These are phyloP conservation scores for Abelmoschus esculentus DNA, from an alignment of 345 rosid genomes.

Conservation along the genomic window DNA sequence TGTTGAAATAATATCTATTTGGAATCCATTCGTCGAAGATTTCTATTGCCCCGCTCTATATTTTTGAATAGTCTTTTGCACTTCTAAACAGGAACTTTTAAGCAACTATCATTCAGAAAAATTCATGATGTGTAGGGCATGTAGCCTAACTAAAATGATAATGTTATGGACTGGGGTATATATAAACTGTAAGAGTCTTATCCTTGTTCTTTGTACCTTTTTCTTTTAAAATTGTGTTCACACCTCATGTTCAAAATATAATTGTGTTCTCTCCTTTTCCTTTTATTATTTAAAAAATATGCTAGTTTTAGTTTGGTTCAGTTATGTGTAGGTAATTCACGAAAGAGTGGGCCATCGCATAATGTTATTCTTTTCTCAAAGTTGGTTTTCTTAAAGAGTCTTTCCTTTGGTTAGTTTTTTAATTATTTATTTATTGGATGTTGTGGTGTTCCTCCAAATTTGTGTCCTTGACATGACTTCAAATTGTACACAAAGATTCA, in stretches of 20 bases:
- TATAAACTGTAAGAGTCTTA: neutral
- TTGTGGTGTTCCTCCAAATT: neutral
- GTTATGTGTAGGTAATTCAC: neutral
- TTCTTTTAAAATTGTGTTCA: neutral
- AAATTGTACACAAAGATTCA: neutral
- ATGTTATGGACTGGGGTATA: neutral
- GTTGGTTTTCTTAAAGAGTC: neutral
- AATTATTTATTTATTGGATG: neutral
- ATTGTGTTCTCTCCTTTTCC: neutral
- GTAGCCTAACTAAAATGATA: neutral
- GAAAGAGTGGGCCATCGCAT: neutral
- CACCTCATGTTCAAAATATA: neutral
- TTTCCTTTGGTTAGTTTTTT: slow-evolving; percentile 1
- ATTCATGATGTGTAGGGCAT: neutral
- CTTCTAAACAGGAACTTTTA: neutral
- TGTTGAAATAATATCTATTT: neutral
- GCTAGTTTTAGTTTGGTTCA: neutral
- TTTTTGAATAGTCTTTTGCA: neutral
- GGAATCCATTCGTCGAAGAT: neutral
- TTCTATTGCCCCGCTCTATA: neutral
- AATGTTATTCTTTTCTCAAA: neutral
- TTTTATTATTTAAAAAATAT: neutral
- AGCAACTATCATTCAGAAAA: neutral
- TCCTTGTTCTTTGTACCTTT: neutral
- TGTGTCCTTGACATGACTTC: neutral